These are phyloP conservation scores for Ascosphaera aggregata DNA, from an alignment of 2,329 filamentous ascomycete genomes.

Conservation along the genomic window DNA sequence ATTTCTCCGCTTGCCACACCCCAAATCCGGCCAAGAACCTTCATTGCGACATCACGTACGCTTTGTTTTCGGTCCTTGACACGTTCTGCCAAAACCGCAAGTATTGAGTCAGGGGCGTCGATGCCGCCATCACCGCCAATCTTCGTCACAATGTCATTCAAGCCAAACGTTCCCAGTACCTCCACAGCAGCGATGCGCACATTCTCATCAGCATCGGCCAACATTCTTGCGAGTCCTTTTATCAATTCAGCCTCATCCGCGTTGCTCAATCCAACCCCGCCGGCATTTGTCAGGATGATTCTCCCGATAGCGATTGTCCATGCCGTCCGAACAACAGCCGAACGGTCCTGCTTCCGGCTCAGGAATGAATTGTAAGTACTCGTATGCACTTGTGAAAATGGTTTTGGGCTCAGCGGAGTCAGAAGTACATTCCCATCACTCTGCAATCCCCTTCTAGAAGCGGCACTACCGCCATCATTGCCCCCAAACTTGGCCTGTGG, in stretches of 20 bases:
- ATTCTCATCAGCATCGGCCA: constrained; percentile 74
- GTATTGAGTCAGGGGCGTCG: constrained; percentile 49
- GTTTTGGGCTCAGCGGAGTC: constrained; percentile 65
- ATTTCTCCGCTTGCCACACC: constrained; percentile 81
- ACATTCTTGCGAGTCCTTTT: constrained; percentile 50
- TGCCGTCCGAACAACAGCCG: constrained; percentile 52
- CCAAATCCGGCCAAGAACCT: constrained; percentile 67
- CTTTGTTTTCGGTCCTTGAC: constrained; percentile 64
- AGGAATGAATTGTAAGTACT: constrained; percentile 66
- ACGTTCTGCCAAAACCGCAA: constrained; percentile 63
- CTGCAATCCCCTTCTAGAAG: not conserved
- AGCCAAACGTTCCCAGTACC: constrained; percentile 56
- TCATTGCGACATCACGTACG: constrained; percentile 73
- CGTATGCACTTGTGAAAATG: constrained; percentile 64
- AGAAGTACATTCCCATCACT: constrained; percentile 39
- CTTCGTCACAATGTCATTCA: constrained; percentile 60
- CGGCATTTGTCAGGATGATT: constrained; percentile 76
- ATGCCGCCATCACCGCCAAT: constrained; percentile 56
- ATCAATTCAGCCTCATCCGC: constrained; percentile 61
- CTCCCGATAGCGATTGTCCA: constrained; percentile 71
- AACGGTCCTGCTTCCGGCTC: constrained; percentile 68
- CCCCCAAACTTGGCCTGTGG: constrained; percentile 30
- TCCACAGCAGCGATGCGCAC: constrained; percentile 78
- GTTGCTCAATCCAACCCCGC: constrained; percentile 64
- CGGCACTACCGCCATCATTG: not conserved